Conservation (phyloP, 2,329 filamentous ascomycete species). For the Pezicula carpinea region DNA sequence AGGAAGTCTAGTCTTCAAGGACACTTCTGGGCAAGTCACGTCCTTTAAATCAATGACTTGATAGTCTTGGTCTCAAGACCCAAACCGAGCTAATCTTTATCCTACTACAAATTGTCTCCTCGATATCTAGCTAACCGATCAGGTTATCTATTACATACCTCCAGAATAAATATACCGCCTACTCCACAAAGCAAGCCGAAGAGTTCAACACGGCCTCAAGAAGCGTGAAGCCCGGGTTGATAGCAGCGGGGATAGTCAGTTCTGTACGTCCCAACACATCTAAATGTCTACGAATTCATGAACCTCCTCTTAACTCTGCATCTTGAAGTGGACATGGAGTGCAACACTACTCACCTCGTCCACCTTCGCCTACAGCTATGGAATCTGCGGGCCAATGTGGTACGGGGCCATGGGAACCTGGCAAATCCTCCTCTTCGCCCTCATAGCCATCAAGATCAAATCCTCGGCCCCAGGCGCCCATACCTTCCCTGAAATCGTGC, state of each 20-base stretch:
- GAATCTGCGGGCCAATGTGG: slow-evolving; percentile 38
- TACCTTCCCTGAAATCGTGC: slow-evolving; percentile 38
- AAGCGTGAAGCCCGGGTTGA: slow-evolving; percentile 14
- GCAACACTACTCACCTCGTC: slow-evolving; percentile 38
- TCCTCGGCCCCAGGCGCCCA: slow-evolving; percentile 34
- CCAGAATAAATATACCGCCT: slow-evolving; percentile 33
- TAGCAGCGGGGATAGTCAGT: slow-evolving; percentile 30
- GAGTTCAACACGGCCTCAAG: slow-evolving; percentile 15
- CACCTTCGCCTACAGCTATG: slow-evolving; percentile 37
- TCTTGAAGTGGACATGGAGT: slow-evolving; percentile 38
- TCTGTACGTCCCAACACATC: slow-evolving; percentile 17
- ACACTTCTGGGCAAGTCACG: too few relatives aligned
- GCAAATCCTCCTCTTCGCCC: slow-evolving; percentile 36
- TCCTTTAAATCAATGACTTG: too few relatives aligned
- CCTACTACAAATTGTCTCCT: not conserved
- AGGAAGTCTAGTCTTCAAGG: too few relatives aligned
- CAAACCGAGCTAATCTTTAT: not conserved
- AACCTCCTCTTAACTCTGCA: too few relatives aligned
- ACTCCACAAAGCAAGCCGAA: slow-evolving; percentile 38
- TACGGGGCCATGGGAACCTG: slow-evolving; percentile 35
- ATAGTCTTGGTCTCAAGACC: too few relatives aligned
- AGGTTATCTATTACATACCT: slow-evolving; percentile 34
- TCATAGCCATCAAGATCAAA: slow-evolving; percentile 39
- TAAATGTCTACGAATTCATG: too few relatives aligned
- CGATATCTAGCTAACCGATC: not conserved